Evolutionary conservation across 179 eudicot species (phyloP).

Genomic region (Amaranthus tricolor): DNA sequence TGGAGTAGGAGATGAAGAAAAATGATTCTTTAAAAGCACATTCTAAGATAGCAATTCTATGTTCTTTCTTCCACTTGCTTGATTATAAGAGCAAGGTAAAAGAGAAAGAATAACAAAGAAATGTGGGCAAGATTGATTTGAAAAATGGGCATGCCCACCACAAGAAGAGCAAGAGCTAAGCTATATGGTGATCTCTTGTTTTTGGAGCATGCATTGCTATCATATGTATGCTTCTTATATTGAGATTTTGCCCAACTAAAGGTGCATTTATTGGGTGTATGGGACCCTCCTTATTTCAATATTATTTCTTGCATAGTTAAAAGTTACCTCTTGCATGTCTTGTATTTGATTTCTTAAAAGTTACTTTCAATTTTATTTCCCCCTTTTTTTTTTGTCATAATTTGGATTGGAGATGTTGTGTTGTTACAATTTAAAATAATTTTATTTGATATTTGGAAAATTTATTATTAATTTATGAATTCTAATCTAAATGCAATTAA

Average conservation of each 20-base stretch:
- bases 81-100: conserved; percentile 7
- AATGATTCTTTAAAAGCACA: conserved; percentile 55
- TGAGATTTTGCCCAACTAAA: conserved; percentile 19
- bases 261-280: conserved; percentile 14
- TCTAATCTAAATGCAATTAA: too few species aligned
- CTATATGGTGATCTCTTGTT: conserved; percentile 21
- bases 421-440: too few species aligned
- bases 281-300: conserved; percentile 32
- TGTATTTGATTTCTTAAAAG: not conserved
- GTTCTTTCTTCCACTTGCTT: conserved; percentile 46
- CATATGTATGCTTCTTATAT: conserved; percentile 32
- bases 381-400: not conserved
- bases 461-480: too few species aligned
- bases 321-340: conserved; percentile 15
- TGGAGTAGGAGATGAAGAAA: conserved; percentile 30
- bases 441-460: too few species aligned
- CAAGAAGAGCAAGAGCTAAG: not conserved
- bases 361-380: not conserved
- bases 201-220: conserved; percentile 5
- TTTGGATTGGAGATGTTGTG: too few species aligned
- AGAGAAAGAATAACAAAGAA: conserved; percentile 8
- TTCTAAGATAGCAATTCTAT: conserved; percentile 51
- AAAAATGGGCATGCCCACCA: conserved; percentile 30
- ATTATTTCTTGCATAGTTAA: conserved; percentile 17
- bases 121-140: conserved; percentile 30